A percentile compares a stretch with the other conserved stretches of the same genome.
Conservation (phyloP, 495 filamentous ascomycete genomes). For the Neurospora pannonica region DNA sequence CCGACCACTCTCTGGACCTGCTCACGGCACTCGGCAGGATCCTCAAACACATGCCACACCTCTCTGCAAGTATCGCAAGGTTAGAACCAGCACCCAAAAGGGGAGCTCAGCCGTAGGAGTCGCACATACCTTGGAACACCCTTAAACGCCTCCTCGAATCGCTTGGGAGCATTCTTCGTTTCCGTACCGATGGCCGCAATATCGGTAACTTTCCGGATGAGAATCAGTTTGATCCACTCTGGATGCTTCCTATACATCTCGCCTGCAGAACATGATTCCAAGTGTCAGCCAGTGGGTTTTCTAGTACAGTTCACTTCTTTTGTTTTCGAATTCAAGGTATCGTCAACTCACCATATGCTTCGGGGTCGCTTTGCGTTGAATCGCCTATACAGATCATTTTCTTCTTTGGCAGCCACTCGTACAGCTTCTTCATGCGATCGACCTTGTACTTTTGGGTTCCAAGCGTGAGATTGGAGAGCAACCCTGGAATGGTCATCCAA, state of each 20-base stretch:
- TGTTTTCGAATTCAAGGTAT: neutral
- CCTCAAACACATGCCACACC: conserved; percentile 72
- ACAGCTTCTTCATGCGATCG: conserved; percentile 67
- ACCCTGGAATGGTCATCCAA: conserved; percentile 78
- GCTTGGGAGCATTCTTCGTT: conserved; percentile 58
- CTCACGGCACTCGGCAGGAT: conserved; percentile 51
- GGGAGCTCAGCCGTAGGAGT: neutral
- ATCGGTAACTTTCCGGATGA: conserved; percentile 74
- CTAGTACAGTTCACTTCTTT: neutral
- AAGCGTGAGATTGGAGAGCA: conserved; percentile 68
- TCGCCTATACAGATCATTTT: conserved; percentile 82
- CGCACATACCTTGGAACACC: conserved; percentile 44
- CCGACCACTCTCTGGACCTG: conserved; percentile 28
- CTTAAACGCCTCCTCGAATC: conserved; percentile 80
- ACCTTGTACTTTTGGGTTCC: conserved; percentile 83
- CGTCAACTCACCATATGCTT: conserved; percentile 64
- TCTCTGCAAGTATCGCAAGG: conserved; percentile 18
- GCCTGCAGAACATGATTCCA: conserved; percentile 6
- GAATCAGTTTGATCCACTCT: conserved; percentile 69
- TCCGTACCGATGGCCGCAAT: conserved; percentile 58
- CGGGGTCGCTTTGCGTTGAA: conserved; percentile 84
- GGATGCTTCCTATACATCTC: conserved; percentile 41
- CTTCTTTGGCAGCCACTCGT: conserved; percentile 62
- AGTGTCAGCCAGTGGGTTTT: neutral
- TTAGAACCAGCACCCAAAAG: neutral